These are phyloP conservation scores for Metschnikowia kunwiensis DNA, from an alignment of 805 yeast genomes.

Conservation along the genomic window DNA sequence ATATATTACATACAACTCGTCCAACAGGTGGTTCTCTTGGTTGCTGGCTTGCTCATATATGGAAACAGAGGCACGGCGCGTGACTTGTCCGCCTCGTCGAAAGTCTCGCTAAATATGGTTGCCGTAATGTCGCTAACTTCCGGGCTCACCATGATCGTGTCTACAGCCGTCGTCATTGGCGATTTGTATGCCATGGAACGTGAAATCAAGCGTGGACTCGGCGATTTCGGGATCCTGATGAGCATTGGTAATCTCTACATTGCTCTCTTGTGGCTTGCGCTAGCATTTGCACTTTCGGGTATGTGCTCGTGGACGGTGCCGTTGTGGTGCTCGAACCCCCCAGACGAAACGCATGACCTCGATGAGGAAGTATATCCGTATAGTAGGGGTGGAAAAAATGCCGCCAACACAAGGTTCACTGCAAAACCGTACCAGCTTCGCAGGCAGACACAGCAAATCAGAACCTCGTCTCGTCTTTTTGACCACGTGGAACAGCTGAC, in stretches of 20 bases:
- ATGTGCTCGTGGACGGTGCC: slow-evolving; percentile 38
- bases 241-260: slow-evolving; percentile 44
- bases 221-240: slow-evolving; percentile 46
- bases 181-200: slow-evolving; percentile 23
- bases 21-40: slow-evolving; percentile 28
- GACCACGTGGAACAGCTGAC: slow-evolving; percentile 16
- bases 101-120: slow-evolving; percentile 31
- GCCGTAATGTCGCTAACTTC: slow-evolving; percentile 37
- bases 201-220: slow-evolving; percentile 23
- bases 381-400: not conserved
- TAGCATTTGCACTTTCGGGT: slow-evolving; percentile 22
- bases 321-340: slow-evolving; percentile 53
- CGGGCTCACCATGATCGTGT: slow-evolving; percentile 27
- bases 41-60: slow-evolving; percentile 35
- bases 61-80: slow-evolving; percentile 30
- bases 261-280: slow-evolving; percentile 37
- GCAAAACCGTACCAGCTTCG: slow-evolving; percentile 7
- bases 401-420: not conserved
- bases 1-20: slow-evolving; percentile 27
- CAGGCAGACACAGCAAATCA: not conserved
- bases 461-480: slow-evolving; percentile 12
- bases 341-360: slow-evolving; percentile 20
- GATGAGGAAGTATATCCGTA: slow-evolving; percentile 1
- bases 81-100: slow-evolving; percentile 34
- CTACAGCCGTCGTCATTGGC: slow-evolving; percentile 29